These are phyloP conservation scores for Penicillium antarcticum DNA, from an alignment of 495 filamentous ascomycete genomes.

Conservation along the genomic window DNA sequence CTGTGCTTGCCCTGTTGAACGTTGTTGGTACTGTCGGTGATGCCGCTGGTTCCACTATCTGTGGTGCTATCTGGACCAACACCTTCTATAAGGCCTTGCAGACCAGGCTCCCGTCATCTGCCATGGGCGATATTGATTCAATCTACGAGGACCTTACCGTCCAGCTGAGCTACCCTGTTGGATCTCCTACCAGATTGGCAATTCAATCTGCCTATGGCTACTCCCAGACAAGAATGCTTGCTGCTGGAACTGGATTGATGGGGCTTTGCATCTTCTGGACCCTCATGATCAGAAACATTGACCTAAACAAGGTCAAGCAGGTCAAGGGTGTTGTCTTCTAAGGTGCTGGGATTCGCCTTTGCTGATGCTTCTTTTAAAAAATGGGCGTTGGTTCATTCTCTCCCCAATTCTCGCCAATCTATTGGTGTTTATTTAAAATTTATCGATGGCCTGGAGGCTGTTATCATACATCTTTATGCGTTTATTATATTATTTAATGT, in stretches of 20 bases:
- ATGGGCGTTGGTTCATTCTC: background rate
- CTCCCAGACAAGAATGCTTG: conserved; percentile 36
- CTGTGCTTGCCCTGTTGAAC: conserved; percentile 57
- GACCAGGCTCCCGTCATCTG: conserved; percentile 49
- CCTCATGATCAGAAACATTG: conserved; percentile 14
- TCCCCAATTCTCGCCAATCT: background rate
- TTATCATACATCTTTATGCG: background rate
- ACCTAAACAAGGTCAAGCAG: conserved; percentile 18
- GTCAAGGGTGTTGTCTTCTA: conserved; percentile 18
- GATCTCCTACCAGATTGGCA: conserved; percentile 44
- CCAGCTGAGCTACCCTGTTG: conserved; percentile 52
- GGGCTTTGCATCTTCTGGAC: conserved; percentile 32
- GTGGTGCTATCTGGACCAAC: conserved; percentile 61
- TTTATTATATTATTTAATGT: background rate
- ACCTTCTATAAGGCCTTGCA: conserved; percentile 51
- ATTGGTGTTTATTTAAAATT: background rate
- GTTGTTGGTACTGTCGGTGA: conserved; percentile 62
- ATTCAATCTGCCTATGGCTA: conserved; percentile 55
- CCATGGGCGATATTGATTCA: conserved; percentile 25
- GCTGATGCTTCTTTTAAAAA: background rate
- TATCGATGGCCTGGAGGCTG: background rate
- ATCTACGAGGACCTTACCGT: conserved; percentile 49
- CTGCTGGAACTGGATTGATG: conserved; percentile 29
- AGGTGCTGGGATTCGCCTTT: background rate
- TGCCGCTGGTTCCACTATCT: conserved; percentile 58